phyloP scores from a whole-genome alignment of 441 rosid species.

The Corymbia calophylla region DNA sequence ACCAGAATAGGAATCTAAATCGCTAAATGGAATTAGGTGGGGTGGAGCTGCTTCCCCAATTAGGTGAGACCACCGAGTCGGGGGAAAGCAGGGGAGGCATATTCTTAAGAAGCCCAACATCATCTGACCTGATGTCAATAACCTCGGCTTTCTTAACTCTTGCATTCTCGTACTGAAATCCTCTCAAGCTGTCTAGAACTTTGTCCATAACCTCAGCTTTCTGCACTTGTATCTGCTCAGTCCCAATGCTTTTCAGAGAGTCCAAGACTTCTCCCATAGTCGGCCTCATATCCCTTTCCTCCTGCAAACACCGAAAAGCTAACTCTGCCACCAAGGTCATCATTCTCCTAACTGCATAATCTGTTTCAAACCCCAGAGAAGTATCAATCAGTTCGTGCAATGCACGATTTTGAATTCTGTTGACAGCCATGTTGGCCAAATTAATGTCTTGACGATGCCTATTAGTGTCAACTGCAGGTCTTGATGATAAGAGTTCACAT shows the following conservation, averaged over 20 bases:
- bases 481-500: slow-evolving; percentile 42
- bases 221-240: slow-evolving; percentile 14
- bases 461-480: slow-evolving; percentile 43
- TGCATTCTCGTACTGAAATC: slow-evolving; percentile 19
- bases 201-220: slow-evolving; percentile 31
- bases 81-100: slow-evolving; percentile 47
- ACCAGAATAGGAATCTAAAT: background rate
- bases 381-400: slow-evolving; percentile 51
- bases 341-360: slow-evolving; percentile 23
- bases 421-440: slow-evolving; percentile 51
- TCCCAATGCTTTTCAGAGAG: slow-evolving; percentile 24
- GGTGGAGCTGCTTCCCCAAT: slow-evolving; percentile 48
- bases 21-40: slow-evolving; percentile 20
- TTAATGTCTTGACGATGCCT: slow-evolving; percentile 44
- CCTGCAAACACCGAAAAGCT: slow-evolving; percentile 56
- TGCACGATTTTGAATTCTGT: slow-evolving; percentile 39
- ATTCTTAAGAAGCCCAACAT: slow-evolving; percentile 36
- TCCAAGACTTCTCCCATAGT: slow-evolving; percentile 39
- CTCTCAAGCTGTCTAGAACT: slow-evolving; percentile 25
- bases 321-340: slow-evolving; percentile 35
- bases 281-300: slow-evolving; percentile 52
- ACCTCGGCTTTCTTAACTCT: slow-evolving; percentile 26
- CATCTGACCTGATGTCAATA: slow-evolving; percentile 34
- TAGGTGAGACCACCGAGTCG: slow-evolving; percentile 30
- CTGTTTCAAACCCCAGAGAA: slow-evolving; percentile 33